These are phyloP conservation scores for Cercospora canescens DNA, from an alignment of 2,329 filamentous ascomycete genomes.

Conservation along the genomic window DNA sequence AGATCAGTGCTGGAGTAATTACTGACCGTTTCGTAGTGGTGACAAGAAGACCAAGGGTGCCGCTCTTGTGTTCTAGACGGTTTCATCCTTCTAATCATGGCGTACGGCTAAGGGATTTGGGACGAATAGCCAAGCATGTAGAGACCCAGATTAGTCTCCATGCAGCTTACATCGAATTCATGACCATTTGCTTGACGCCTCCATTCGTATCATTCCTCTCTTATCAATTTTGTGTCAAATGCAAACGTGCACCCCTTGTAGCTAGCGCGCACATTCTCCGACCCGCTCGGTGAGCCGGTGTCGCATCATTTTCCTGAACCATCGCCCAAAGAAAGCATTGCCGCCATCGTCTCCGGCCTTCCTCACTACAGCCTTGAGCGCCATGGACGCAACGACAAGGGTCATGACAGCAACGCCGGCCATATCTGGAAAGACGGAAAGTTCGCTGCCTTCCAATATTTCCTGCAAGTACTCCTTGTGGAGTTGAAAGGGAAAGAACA, in stretches of 20 bases:
- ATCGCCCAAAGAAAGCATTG: no score
- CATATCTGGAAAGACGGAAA: no score
- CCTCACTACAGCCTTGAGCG: no score
- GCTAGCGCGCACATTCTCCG: not conserved
- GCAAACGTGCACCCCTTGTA: not conserved
- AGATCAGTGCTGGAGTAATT: not conserved
- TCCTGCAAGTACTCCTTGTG: no score
- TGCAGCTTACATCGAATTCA: conserved; percentile 20
- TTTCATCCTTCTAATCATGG: conserved; percentile 35
- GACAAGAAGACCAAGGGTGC: conserved; percentile 99
- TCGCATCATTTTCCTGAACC: not conserved
- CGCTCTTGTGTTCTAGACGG: conserved; percentile 91
- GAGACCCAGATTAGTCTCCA: conserved; percentile 15
- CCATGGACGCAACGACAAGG: no score
- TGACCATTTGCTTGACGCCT: conserved; percentile 10
- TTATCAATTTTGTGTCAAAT: not conserved
- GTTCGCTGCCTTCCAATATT: no score
- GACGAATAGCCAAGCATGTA: conserved; percentile 26
- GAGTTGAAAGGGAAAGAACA: not conserved
- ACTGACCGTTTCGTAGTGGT: conserved; percentile 65
- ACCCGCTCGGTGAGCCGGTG: no score
- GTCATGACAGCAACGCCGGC: no score
- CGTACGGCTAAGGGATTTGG: conserved; percentile 28
- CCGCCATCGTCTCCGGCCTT: no score
- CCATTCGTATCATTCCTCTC: not conserved